These are phyloP conservation scores for Xylaria cubensis DNA, from an alignment of 495 filamentous ascomycete species.

Conservation along the genomic window DNA sequence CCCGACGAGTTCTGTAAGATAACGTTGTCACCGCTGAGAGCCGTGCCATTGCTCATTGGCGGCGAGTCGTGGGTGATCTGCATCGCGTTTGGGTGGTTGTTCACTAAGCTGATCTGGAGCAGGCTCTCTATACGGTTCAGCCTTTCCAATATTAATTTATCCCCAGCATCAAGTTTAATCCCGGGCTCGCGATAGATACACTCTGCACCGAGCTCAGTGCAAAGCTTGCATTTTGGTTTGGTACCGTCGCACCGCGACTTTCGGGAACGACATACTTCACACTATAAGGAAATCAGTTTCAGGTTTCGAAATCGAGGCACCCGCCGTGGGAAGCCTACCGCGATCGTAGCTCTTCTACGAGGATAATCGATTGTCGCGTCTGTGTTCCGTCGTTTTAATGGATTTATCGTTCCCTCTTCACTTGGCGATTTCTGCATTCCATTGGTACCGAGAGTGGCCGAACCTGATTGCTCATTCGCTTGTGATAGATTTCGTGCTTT, in stretches of 20 bases:
- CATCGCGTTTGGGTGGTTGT: conserved; percentile 53
- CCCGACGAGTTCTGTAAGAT: conserved; percentile 52
- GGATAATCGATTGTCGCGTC: conserved; percentile 72
- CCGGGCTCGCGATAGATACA: conserved; percentile 86
- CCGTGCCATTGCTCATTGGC: conserved; percentile 73
- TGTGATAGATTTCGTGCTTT: conserved; percentile 63
- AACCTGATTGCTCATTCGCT: conserved; percentile 51
- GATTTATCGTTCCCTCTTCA: conserved; percentile 58
- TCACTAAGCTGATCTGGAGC: conserved; percentile 68
- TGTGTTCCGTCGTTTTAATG: conserved; percentile 68
- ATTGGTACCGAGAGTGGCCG: conserved; percentile 44
- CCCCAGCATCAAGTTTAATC: conserved; percentile 85
- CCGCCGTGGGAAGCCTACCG: conserved; percentile 57
- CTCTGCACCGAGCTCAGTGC: conserved; percentile 79
- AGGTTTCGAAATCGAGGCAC: conserved; percentile 2
- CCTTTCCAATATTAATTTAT: conserved; percentile 82
- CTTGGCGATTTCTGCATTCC: conserved; percentile 53
- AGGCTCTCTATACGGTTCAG: conserved; percentile 77
- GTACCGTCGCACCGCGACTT: conserved; percentile 87
- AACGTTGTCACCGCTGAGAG: conserved; percentile 68
- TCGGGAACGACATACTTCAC: conserved; percentile 82
- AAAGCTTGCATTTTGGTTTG: conserved; percentile 82
- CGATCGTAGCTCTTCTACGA: conserved; percentile 72
- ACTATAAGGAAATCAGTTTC: conserved; percentile 54
- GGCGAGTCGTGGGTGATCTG: conserved; percentile 63